These are phyloP conservation scores for Davidsoniella neocaledoniae DNA, from an alignment of 2,329 filamentous ascomycete species.

Conservation along the genomic window DNA sequence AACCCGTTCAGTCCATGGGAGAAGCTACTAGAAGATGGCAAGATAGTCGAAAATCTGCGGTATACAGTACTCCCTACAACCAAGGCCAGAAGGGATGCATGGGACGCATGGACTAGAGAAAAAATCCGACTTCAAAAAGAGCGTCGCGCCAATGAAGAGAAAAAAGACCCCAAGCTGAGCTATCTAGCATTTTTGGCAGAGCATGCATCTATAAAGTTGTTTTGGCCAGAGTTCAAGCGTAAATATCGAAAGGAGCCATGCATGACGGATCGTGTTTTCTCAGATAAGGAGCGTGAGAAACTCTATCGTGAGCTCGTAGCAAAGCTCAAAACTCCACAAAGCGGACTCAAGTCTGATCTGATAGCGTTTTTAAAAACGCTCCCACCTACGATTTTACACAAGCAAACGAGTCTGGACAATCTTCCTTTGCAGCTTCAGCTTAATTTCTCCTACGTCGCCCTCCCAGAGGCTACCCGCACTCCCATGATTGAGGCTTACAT, in stretches of 20 bases:
- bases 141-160: constrained; percentile 56
- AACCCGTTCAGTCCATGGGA: constrained; percentile 90
- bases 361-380: constrained; percentile 45
- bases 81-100: constrained; percentile 64
- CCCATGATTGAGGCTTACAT: constrained; percentile 50
- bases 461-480: constrained; percentile 45
- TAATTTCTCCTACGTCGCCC: constrained; percentile 53
- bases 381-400: constrained; percentile 42
- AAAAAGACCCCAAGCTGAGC: constrained; percentile 64
- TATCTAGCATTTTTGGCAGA: constrained; percentile 70
- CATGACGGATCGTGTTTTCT: constrained; percentile 58
- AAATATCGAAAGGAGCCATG: constrained; percentile 70
- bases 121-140: constrained; percentile 58
- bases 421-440: constrained; percentile 46
- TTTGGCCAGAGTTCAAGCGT: constrained; percentile 91
- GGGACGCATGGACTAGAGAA: constrained; percentile 67
- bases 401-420: constrained; percentile 34
- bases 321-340: constrained; percentile 47
- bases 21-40: constrained; percentile 65
- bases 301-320: constrained; percentile 59
- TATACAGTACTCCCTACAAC: constrained; percentile 75
- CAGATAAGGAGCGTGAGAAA: constrained; percentile 66
- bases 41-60: constrained; percentile 67
- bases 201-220: constrained; percentile 76
- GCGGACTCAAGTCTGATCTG: constrained; percentile 53